Base-by-base conservation (phyloP, 257 asterid species). In the Solanum sejunctum region DNA sequence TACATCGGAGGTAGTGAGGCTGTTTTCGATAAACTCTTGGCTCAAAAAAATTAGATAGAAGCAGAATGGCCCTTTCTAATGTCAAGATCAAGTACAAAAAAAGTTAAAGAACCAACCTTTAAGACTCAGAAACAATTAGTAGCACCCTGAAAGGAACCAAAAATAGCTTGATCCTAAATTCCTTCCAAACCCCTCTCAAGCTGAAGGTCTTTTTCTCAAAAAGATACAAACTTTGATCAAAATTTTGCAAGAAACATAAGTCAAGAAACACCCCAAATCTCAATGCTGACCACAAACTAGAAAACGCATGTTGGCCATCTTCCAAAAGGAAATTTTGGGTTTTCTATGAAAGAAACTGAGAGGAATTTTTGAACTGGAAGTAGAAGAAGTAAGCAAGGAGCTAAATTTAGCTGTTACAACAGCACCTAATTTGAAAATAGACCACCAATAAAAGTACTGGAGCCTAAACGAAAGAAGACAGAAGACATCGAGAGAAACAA, bases 61-160 rank as follows among this genome's bases (percentile, higher is more conserved):
- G 67, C 36, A 60, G 67, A 15, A 21, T 60, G 67, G 67, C 17
- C 73, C 85, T 52, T 39, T 23, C 79, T 72, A 73, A 45, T 73
- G 58, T n/a, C 15, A 75, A 32, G 21, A 8, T 49, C 51, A 11
- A 83, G 49, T 79, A 63, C 57, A 23, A 12, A 64, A 84, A 83
- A 80, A 80, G 47, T 52, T 83, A 87, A 85, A 85, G 84, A 69
- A 83, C 87, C 87, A 85, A 90, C 84, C 93, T 90, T 92, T 71
- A 89, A 86, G 90, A 82, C 57, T 78, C 73, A 81, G 75, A 83
- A 83, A 88, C 85, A 39, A 86, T 52, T 7, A 67, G 84, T 52
- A 84, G 60, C 55, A 45, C 47, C 45, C 83, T 84, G 84, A 89
- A 92, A 88, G 91, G 85, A 89, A 84, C 86, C 86, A 84, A 82